Conservation (phyloP, 805 yeast species). For the Kodamaea kaohsiungensis region DNA sequence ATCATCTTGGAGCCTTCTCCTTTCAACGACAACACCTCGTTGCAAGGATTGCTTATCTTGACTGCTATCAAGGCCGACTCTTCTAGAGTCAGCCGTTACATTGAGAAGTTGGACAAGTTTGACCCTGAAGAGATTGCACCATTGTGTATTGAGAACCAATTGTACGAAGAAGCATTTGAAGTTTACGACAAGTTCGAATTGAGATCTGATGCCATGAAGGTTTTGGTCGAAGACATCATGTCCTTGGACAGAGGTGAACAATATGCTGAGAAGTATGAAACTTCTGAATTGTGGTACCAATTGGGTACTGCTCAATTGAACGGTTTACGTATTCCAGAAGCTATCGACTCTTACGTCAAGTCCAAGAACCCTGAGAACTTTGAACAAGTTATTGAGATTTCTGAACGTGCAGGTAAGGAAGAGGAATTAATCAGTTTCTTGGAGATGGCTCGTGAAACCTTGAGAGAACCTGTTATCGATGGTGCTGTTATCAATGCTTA, state of each 20-base stretch:
- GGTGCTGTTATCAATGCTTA: conserved; percentile 87
- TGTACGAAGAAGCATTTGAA: conserved; percentile 92
- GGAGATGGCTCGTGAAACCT: conserved; percentile 85
- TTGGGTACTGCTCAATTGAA: conserved; percentile 95
- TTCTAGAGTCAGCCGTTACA: conserved; percentile 75
- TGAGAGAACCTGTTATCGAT: conserved; percentile 91
- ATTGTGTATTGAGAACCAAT: conserved; percentile 82
- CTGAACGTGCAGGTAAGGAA: conserved; percentile 94
- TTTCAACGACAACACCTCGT: conserved; percentile 90
- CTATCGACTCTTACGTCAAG: conserved; percentile 86
- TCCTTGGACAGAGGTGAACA: conserved; percentile 93
- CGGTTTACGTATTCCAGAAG: conserved; percentile 88
- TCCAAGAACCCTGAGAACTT: conserved; percentile 91
- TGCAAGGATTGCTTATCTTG: conserved; percentile 88
- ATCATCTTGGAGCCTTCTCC: conserved; percentile 97
- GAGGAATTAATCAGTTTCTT: conserved; percentile 88
- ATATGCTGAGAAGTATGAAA: conserved; percentile 87
- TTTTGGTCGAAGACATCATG: conserved; percentile 88
- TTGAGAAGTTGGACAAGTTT: conserved; percentile 86
- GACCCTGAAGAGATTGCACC: conserved; percentile 95
- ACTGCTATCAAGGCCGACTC: conserved; percentile 97
- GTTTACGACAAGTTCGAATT: conserved; percentile 84
- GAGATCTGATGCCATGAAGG: conserved; percentile 79
- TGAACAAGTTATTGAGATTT: conserved; percentile 86
- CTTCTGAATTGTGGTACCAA: conserved; percentile 89